Conservation (phyloP, 495 filamentous ascomycete species). For the Penicillium parvum region DNA sequence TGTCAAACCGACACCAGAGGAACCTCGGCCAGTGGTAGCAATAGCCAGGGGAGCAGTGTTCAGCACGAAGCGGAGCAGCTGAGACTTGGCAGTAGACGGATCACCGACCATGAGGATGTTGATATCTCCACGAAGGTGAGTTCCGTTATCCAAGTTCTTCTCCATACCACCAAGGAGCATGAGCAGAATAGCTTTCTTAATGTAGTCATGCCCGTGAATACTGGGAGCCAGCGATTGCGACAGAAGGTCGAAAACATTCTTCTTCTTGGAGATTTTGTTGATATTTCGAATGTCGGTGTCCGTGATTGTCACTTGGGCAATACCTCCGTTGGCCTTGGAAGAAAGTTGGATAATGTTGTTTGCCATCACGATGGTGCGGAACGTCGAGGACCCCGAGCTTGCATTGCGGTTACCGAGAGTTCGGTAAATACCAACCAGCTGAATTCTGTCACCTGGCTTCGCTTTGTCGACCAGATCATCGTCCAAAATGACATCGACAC, state of each 20-base stretch:
- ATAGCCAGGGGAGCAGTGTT: slow-evolving; percentile 97
- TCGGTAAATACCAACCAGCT: slow-evolving; percentile 90
- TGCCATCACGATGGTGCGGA: slow-evolving; percentile 87
- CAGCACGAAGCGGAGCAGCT: slow-evolving; percentile 93
- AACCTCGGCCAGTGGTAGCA: slow-evolving; percentile 94
- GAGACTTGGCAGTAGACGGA: slow-evolving; percentile 97
- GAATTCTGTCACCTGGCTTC: slow-evolving; percentile 94
- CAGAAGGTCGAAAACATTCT: slow-evolving; percentile 85
- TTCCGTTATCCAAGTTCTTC: slow-evolving; percentile 97
- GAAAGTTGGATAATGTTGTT: slow-evolving; percentile 95
- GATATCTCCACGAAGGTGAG: slow-evolving; percentile 96
- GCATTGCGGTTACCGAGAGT: slow-evolving; percentile 93
- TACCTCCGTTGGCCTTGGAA: slow-evolving; percentile 91
- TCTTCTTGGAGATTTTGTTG: slow-evolving; percentile 95
- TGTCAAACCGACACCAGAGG: slow-evolving; percentile 96
- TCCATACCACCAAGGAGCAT: slow-evolving; percentile 98
- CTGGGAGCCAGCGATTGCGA: slow-evolving; percentile 97
- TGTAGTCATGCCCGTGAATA: slow-evolving; percentile 95
- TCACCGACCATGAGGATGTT: slow-evolving; percentile 99
- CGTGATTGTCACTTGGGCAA: slow-evolving; percentile 89
- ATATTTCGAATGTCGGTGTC: slow-evolving; percentile 98
- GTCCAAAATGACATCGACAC: slow-evolving; percentile 96
- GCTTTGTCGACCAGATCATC: slow-evolving; percentile 93
- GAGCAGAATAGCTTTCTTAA: slow-evolving; percentile 95
- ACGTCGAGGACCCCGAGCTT: slow-evolving; percentile 77